A percentile compares a stretch with the other conserved stretches of the same genome.
Evolutionary conservation across 108 stramenopile species (phyloP).

Genomic region (Heterococcus sp.): DNA sequence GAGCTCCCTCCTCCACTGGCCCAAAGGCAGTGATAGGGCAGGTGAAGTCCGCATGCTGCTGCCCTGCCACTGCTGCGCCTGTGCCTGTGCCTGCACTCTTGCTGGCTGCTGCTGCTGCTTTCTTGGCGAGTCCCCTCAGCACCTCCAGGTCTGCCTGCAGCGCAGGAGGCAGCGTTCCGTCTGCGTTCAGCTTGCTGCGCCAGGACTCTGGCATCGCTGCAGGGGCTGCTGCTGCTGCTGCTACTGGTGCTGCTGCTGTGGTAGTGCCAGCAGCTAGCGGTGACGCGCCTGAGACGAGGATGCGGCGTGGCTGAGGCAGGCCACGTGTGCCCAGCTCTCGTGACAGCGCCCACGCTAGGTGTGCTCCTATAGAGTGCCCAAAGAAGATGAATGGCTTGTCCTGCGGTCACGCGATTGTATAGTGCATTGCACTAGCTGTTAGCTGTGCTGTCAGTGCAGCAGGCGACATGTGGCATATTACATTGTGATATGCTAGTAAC

Average conservation of each 20-base stretch:
- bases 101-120: neutral
- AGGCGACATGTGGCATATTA: too few species aligned
- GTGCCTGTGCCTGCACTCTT: neutral
- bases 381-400: conserved; percentile 36
- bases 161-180: neutral
- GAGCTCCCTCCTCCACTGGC: neutral
- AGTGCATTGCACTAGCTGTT: too few species aligned
- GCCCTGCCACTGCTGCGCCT: neutral
- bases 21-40: neutral
- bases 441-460: too few species aligned
- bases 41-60: neutral
- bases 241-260: neutral
- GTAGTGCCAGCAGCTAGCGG: neutral
- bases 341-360: conserved; percentile 6
- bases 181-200: neutral
- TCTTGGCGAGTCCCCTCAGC: neutral
- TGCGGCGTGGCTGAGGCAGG: conserved; percentile 18
- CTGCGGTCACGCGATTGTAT: too few species aligned
- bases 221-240: neutral
- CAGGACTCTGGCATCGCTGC: neutral
- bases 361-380: conserved; percentile 20
- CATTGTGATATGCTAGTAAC: too few species aligned
- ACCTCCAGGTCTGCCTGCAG: neutral
- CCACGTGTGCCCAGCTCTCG: conserved; percentile 30
- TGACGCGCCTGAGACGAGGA: conserved; percentile 1